Conservation (phyloP, 352 stramenopile species). For the Phytophthora parvispora region DNA sequence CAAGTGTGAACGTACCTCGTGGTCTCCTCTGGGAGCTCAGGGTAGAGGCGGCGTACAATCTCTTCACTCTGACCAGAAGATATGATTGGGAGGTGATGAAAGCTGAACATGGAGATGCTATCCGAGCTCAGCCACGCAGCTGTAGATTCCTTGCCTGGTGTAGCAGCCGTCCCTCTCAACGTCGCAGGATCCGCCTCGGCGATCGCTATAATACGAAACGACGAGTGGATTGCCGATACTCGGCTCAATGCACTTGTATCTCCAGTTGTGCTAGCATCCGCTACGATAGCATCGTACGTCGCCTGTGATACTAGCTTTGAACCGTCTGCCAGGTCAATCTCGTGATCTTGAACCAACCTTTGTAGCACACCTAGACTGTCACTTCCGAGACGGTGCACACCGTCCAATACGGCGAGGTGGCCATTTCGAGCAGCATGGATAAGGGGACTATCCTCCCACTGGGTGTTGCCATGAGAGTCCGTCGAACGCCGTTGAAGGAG, state of each 20-base stretch:
- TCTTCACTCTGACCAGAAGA: slow-evolving; percentile 50
- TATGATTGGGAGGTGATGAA: slow-evolving; percentile 65
- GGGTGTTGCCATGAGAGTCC: slow-evolving; percentile 88
- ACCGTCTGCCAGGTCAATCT: slow-evolving; percentile 91
- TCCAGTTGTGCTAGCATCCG: slow-evolving; percentile 16
- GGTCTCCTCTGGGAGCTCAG: slow-evolving; percentile 57
- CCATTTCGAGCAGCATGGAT: slow-evolving; percentile 90
- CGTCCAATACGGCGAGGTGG: slow-evolving; percentile 92
- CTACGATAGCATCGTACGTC: slow-evolving; percentile 66
- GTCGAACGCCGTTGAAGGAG: slow-evolving; percentile 93
- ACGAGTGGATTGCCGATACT: slow-evolving; percentile 86
- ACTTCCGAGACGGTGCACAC: slow-evolving; percentile 92
- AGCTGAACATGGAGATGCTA: slow-evolving; percentile 85
- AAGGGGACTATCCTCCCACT: slow-evolving; percentile 94
- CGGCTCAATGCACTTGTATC: slow-evolving; percentile 20
- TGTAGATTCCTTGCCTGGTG: slow-evolving; percentile 54
- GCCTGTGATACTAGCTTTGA: slow-evolving; percentile 75
- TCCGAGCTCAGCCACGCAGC: slow-evolving; percentile 81
- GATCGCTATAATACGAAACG: slow-evolving; percentile 92
- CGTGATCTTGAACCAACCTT: slow-evolving; percentile 90
- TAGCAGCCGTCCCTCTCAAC: slow-evolving; percentile 33
- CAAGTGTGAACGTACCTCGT: slow-evolving; percentile 53
- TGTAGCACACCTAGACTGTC: slow-evolving; percentile 93
- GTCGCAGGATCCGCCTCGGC: slow-evolving; percentile 64
- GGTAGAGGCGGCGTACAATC: slow-evolving; percentile 64